Percentiles rank a stretch among this genome's conserved stretches.
These are phyloP conservation scores for Fusarium liriodendri DNA, from an alignment of 2,329 filamentous ascomycete species.

Conservation along the genomic window DNA sequence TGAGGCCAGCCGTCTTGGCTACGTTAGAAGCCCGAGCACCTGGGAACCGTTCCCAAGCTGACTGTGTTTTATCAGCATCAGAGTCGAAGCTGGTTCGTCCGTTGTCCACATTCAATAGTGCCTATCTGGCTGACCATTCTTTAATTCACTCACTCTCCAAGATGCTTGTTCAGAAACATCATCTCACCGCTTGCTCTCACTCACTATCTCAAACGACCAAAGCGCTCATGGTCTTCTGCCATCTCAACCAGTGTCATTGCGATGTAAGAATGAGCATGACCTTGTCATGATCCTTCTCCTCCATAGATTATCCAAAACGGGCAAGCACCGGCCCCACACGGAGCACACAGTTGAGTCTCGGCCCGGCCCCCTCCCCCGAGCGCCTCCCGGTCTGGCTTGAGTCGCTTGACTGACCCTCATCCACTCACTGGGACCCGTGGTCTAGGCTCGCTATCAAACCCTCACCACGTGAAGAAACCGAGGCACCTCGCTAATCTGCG, in stretches of 20 bases:
- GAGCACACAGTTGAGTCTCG: constrained; percentile 10
- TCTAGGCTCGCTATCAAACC: constrained; percentile 2
- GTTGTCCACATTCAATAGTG: not conserved
- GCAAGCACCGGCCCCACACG: constrained; percentile 23
- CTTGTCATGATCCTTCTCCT: constrained; percentile 11
- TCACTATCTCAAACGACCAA: not conserved
- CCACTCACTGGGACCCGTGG: constrained; percentile 21
- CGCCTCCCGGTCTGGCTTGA: not conserved
- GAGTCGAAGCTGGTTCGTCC: not conserved
- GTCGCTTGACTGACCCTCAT: not conserved
- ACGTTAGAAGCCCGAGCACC: not conserved
- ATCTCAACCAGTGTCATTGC: not conserved
- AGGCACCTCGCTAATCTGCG: not conserved
- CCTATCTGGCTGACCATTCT: not conserved
- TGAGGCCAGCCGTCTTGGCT: not conserved
- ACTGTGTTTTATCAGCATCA: not conserved
- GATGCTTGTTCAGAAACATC: not conserved
- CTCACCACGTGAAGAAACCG: constrained; percentile 1
- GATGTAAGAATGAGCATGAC: constrained; percentile 10
- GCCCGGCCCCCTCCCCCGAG: constrained; percentile 6
- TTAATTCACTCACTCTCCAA: not conserved
- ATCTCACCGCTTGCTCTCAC: not conserved
- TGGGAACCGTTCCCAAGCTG: not conserved
- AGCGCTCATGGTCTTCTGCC: not conserved
- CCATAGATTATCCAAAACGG: not conserved